A percentile compares a stretch with the other conserved stretches of the same genome.
phyloP scores from a whole-genome alignment of 2,329 filamentous ascomycete genomes.

The Huntiella bhutanensis region DNA sequence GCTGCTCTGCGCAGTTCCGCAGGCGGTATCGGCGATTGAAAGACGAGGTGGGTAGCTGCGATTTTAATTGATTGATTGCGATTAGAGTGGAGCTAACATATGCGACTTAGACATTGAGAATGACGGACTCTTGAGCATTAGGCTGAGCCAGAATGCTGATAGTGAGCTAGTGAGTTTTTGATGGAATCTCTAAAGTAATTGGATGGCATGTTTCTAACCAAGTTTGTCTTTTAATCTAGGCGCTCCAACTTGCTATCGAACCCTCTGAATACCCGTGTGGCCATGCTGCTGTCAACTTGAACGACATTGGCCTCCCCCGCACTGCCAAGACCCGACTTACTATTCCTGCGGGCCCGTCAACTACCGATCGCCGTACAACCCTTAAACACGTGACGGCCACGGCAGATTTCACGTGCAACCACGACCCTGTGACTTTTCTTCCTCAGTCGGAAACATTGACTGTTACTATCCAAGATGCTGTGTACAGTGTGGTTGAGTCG shows the following conservation, averaged over 20 bases:
- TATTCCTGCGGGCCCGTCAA: conserved; percentile 1
- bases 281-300: conserved; percentile 7
- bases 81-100: too few species aligned
- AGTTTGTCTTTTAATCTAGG: not conserved
- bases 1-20: too few species aligned
- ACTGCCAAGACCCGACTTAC: conserved; percentile 2
- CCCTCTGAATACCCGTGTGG: conserved; percentile 6
- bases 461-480: conserved; percentile 7
- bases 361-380: not conserved
- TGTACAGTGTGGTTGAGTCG: conserved; percentile 3
- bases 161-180: conserved; percentile 8
- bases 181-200: not conserved
- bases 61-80: too few species aligned
- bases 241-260: conserved; percentile 6
- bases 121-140: too few species aligned
- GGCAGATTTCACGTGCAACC: conserved; percentile 10
- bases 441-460: conserved; percentile 8
- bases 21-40: too few species aligned
- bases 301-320: conserved; percentile 3
- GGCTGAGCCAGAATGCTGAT: conserved; percentile 6
- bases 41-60: too few species aligned
- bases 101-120: too few species aligned
- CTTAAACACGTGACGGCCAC: conserved; percentile 4
- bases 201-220: not conserved
- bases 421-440: not conserved